Evolutionary conservation across 2,329 filamentous ascomycete genomes (phyloP), one percentile per base, ranked within the genome.

Genomic region (Penicillium paneum): DNA sequence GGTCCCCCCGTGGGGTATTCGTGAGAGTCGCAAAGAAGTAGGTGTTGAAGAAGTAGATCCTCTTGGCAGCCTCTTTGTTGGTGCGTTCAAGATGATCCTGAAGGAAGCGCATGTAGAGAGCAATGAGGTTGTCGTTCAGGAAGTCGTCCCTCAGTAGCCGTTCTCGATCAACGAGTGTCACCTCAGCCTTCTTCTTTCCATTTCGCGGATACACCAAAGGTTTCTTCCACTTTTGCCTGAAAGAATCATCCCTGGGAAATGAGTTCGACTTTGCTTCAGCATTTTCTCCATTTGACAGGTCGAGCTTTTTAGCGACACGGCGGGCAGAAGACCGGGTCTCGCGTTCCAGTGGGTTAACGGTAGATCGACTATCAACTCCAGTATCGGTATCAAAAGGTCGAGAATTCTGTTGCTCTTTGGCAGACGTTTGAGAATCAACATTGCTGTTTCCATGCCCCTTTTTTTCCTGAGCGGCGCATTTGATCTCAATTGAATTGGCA

Each of bases 121-220:
- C 86, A 62, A 99, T 89, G 28, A 99, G 77, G 66, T 91, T 96
- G 75, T 99, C 94, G 68, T 99, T 99, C 40, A 99, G 75, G 55
- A 89, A 96, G 63, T 96, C 83, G 12, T 86, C 89, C 59, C 95
- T 89, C 56, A 96, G 87, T 3, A 99, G 81, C 39, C 90, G 82
- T 19, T 80, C 75, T 32, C 97, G 67, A 59, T 79, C 77, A 26
- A 72, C 67, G 19, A 68, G 70, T 38, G 71, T 71, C 6, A 79
- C 76, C 54, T 76, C 76, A 10, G 74, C 76, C 54, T 73, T 77
- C 56, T 74, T 78, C 62, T 76, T 78, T 8, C 77, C 77, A n/a
- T 62, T 63, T 36, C 66, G 70, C 2, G 77, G 77, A 57, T 78
- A 79, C 1, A 76, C 68, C 53, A 79, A 64, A 13, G 77, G 69